Evolutionary conservation across 441 rosid genomes (phyloP).

Genomic region (Jatropha multifida): DNA sequence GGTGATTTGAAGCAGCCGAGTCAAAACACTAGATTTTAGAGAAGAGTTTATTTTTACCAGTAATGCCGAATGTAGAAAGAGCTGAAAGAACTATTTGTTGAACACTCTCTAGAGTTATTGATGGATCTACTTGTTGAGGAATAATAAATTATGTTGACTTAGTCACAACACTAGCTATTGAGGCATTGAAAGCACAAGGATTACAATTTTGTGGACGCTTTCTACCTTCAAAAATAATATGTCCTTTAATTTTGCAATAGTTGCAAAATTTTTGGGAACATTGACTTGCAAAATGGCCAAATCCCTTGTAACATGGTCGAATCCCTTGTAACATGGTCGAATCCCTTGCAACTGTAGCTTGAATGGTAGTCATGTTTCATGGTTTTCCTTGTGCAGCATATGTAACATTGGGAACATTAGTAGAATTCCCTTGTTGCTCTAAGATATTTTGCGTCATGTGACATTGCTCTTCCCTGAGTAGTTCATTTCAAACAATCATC

Average conservation of each 20-base stretch:
- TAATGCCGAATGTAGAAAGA: background rate
- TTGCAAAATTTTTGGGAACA: background rate
- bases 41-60: background rate
- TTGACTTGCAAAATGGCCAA: background rate
- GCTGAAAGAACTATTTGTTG: background rate
- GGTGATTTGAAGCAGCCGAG: background rate
- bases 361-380: background rate
- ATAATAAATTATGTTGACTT: background rate
- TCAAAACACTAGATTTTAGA: background rate
- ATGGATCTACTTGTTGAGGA: background rate
- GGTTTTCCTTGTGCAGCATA: background rate
- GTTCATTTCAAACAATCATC: constrained; percentile 3
- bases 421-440: constrained; percentile 1
- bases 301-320: background rate
- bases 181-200: background rate
- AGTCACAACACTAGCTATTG: background rate
- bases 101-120: background rate
- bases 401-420: background rate
- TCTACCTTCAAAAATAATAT: background rate
- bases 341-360: background rate
- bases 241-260: background rate
- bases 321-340: background rate
- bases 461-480: background rate
- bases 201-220: background rate
- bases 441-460: background rate